A percentile compares a stretch with the other conserved stretches of the same genome.
Conservation (phyloP, 345 rosid species). For the Arabis hirsuta region DNA sequence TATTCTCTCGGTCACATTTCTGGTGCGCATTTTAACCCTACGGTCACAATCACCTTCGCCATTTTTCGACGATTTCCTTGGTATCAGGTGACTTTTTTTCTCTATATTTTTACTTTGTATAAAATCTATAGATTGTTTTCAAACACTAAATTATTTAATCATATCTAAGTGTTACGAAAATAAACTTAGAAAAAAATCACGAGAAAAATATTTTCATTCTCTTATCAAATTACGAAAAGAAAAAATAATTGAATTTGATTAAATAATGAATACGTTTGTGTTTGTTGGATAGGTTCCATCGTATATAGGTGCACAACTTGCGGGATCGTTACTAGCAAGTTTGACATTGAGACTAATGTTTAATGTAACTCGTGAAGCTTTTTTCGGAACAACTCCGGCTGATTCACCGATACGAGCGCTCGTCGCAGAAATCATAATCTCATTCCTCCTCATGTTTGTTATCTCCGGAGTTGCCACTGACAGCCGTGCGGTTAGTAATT, state of each 20-base stretch:
- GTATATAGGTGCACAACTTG: conserved; percentile 56
- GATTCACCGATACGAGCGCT: conserved; percentile 60
- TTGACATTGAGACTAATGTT: conserved; percentile 52
- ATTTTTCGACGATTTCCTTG: conserved; percentile 58
- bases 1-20: conserved; percentile 76
- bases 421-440: conserved; percentile 57
- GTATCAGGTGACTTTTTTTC: conserved; percentile 45
- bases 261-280: background rate
- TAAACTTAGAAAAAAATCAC: background rate
- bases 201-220: background rate
- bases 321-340: conserved; percentile 64
- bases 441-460: conserved; percentile 74
- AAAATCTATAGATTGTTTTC: background rate
- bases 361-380: conserved; percentile 52
- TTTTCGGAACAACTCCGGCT: conserved; percentile 62
- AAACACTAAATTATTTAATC: background rate
- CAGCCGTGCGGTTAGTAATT: no score
- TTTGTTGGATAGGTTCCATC: conserved; percentile 50
- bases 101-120: background rate
- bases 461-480: conserved; percentile 56
- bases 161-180: background rate
- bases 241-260: background rate
- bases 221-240: background rate
- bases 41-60: conserved; percentile 69
- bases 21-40: conserved; percentile 84